Base-by-base conservation (phyloP, 352 stramenopile species). In the Phytophthora lateralis region DNA sequence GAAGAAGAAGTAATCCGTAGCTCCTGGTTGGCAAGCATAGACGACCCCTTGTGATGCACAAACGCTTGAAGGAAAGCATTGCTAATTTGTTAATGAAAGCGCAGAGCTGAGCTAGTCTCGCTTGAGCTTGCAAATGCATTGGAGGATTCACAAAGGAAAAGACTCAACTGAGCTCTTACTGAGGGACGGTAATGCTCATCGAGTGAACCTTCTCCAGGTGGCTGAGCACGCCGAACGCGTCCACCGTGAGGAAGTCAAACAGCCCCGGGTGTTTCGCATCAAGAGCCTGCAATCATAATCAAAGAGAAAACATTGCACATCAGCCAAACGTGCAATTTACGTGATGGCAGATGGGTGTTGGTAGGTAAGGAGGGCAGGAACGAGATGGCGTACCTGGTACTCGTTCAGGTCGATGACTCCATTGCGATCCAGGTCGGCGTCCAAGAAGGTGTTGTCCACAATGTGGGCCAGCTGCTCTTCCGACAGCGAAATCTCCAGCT, bases 181-280 rank as follows among this genome's bases (percentile, higher is more conserved):
- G 67, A 42, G 59, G 63, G 11, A 73, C 60, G 10, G 68, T 73
- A 50, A 84, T 69, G 60, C 58, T 87, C 83, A 91, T 89, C 20
- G 83, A 92, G 58, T 92, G 86, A 32, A 92, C 82, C 58, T 85
- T 92, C 56, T 95, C 87, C 38, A 95, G 69, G 72, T 91, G 82
- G 69, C 81, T 92, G 26, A 95, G 65, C 57, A 91, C 83, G 27
- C 87, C 85, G 24, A 93, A 82, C 10, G 85, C 83, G 62, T 95
- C 87, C 41, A 95, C 87, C 15, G 84, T 95, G 42, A 95, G 72
- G 60, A 95, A 95, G 50, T 93, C 84, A 57, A 91, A 92, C 42
- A 95, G 69, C 10, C 87, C 85, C 3, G 87, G 85, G 65, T 94
- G 87, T 56, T 92, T 91, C 21, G 69, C 83, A 53, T 95, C 87